Base-by-base conservation (phyloP, 441 rosid species). In the Daphne laureola region DNA sequence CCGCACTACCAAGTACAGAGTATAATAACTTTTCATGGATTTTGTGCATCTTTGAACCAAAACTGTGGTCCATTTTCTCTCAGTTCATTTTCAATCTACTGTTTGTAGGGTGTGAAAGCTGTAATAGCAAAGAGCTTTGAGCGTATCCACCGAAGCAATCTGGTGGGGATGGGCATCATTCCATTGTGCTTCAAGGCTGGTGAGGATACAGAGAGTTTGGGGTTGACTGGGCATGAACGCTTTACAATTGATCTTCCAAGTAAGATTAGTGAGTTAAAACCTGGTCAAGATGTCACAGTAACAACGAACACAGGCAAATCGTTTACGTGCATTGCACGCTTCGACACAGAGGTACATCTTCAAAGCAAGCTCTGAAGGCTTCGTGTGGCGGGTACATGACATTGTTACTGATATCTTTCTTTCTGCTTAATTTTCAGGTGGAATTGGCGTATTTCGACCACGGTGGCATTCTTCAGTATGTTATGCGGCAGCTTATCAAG, bases 101-200 rank as follows among this genome's bases (percentile, higher is more conserved):
- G 38, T 8, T 8, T 31, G 8, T 45, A 78, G 82, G 86, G 86
- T 53, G 82, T 75, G 63, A 80, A 78, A 70, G 82, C 84, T 15
- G 84, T 80, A 1, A 78, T 78, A 4, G 71, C 82, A 2, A 83
- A 80, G 74, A 83, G 86, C 74, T 78, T 76, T 17, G 84, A 78
- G 80, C 71, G 80, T 62, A 80, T 80, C 64, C 82, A 80, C 49
- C 59, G 73, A 0, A 80, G 84, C 63, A 83, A 80, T 53, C 62
- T 77, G 51, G 80, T 76, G 7, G 82, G 89, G 14, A 74, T 76
- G 78, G 78, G 86, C 14, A 69, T 83, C 55, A 67, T 80, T 50
- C 86, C 86, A 21, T 68, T 78, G 26, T 76, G 82, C 58, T 80
- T 80, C 79, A 69, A 72, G 76, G 53, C 77, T 0, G 81, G 77